A percentile compares a stretch with the other conserved stretches of the same genome.
phyloP scores from a whole-genome alignment of 2,329 filamentous ascomycete species.

The Monilinia polystroma region DNA sequence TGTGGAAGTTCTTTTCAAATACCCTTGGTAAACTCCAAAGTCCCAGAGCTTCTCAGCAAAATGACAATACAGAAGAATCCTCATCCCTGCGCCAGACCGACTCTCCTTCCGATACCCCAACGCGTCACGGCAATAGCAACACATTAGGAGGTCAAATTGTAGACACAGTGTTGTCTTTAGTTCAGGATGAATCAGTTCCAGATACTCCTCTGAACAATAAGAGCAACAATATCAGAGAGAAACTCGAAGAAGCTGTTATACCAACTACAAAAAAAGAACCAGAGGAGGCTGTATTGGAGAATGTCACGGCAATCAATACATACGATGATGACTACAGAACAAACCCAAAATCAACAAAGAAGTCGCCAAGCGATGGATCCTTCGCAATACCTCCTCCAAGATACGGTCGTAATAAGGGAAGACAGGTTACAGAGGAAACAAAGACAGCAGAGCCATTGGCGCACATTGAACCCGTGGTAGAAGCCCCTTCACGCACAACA shows the following conservation, averaged over 20 bases:
- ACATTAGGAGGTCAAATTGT: background rate
- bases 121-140: constrained; percentile 12
- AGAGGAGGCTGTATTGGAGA: background rate
- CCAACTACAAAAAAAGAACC: background rate
- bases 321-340: background rate
- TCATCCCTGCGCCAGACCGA: constrained; percentile 5
- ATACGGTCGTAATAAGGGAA: background rate
- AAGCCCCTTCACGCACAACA: background rate
- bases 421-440: background rate
- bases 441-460: constrained; percentile 6
- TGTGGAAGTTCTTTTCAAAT: background rate
- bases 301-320: constrained; percentile 4
- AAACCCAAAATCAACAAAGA: background rate
- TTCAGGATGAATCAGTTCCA: background rate
- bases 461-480: background rate
- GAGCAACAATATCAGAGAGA: background rate
- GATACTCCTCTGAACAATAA: background rate
- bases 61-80: background rate
- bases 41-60: background rate
- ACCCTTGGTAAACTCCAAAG: constrained; percentile 14
- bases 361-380: background rate
- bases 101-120: constrained; percentile 6
- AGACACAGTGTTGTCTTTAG: background rate
- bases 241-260: background rate
- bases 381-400: background rate